Evolutionary conservation across 176 grass and related monocot genomes (phyloP), one percentile per base, ranked within the genome.

Genomic region (Paspalum notatum): DNA sequence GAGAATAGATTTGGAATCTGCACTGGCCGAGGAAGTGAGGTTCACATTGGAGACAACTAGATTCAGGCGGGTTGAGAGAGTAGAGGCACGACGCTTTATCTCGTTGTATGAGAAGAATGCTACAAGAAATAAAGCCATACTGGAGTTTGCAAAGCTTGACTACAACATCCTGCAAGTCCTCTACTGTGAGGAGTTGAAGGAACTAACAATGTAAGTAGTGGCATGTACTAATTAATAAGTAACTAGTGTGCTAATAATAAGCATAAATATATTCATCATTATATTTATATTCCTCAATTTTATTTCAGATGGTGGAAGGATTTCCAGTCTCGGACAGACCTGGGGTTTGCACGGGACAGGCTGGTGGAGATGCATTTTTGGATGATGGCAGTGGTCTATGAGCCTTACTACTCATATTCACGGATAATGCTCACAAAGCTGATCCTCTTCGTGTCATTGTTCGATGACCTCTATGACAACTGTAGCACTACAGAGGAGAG

Each of bases 391-490:
- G 46, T 78, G 32, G 14, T 84, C 21, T 87, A 65, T 77, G 91
- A 93, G 51, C 87, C 91, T 0, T 70, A 62, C 5, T 77, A 76
- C 50, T 87, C 81, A 9, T 68, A 42, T n/a, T 10, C 91, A 8
- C 48, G 91, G 25, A 44, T 60, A 52, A 87, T 90, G 22, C 16
- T 72, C 3, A 68, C 75, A 26, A 85, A 93, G 40, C 5, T 83
- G 44, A 42, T 59, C 32, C 2, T 62, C 0, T 12, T 90, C 0
- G 3, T 52, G 0, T 78, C 58, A 21, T 4, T 93, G 6, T 8
- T 87, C 26, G 91, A 93, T 85, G 91, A 93, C 44, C 66, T 82
- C 25, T 93, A 75, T 75, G 91, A 90, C 25, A 70, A 69, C 65
- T 62, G 85, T 41, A 71, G 72, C 51, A 93, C 85, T 24, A 82